These are phyloP conservation scores for Moringa oleifera DNA, from an alignment of 345 rosid genomes.

Conservation along the genomic window DNA sequence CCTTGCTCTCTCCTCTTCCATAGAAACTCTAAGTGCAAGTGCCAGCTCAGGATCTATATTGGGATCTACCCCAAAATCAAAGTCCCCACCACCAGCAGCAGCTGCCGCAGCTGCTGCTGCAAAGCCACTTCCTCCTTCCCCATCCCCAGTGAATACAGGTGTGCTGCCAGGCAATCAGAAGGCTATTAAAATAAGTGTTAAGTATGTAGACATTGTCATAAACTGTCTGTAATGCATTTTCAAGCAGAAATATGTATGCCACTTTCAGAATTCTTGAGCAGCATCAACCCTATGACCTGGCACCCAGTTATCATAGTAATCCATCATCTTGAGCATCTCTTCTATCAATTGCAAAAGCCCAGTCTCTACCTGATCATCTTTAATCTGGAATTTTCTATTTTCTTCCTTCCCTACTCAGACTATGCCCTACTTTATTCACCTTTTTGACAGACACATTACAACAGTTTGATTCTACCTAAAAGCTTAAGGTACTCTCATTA, in stretches of 20 bases:
- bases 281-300: not conserved
- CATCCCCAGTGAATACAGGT: constrained; percentile 61
- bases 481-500: not conserved
- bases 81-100: constrained; percentile 53
- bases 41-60: constrained; percentile 81
- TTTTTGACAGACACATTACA: not conserved
- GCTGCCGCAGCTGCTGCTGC: constrained; percentile 65
- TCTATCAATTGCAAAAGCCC: not conserved
- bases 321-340: not conserved
- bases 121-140: constrained; percentile 72
- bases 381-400: not conserved
- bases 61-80: constrained; percentile 79
- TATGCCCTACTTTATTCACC: not conserved
- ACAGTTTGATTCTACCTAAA: not conserved
- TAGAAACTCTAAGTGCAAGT: constrained; percentile 73
- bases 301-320: not conserved
- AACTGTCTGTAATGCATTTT: too few relatives aligned
- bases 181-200: not conserved
- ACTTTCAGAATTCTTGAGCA: not conserved
- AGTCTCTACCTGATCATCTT: not conserved
- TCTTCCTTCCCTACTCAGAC: not conserved
- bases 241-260: too few relatives aligned
- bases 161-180: constrained; percentile 47
- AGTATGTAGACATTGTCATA: not conserved
- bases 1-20: constrained; percentile 92